phyloP scores from a whole-genome alignment of 2,329 filamentous ascomycete species.

The Ophiostoma triangulosporum region DNA sequence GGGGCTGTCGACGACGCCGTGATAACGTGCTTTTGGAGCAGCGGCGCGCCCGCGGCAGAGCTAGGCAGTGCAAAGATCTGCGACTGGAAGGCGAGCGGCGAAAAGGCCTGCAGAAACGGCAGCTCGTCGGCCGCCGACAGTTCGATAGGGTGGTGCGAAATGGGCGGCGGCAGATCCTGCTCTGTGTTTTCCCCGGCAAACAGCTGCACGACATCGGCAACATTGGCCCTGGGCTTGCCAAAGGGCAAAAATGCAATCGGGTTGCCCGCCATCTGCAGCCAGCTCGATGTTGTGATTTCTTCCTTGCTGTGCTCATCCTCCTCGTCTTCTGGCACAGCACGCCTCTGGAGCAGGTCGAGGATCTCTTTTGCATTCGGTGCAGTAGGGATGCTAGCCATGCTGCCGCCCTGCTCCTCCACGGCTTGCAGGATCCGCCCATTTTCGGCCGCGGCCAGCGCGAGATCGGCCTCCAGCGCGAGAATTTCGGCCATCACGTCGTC shows the following conservation, averaged over 20 bases:
- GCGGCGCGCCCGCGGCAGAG: constrained; percentile 17
- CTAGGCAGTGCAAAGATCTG: constrained; percentile 32
- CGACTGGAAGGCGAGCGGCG: constrained; percentile 49
- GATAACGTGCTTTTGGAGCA: constrained; percentile 40
- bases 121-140: constrained; percentile 51
- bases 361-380: constrained; percentile 21
- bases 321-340: constrained; percentile 25
- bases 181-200: constrained; percentile 15
- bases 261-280: constrained; percentile 36
- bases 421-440: constrained; percentile 36
- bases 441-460: constrained; percentile 42
- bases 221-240: constrained; percentile 21
- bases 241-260: constrained; percentile 40
- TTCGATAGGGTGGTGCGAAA: constrained; percentile 51
- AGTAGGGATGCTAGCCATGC: neutral
- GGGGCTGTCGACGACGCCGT: constrained; percentile 32
- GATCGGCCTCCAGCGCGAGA: constrained; percentile 40
- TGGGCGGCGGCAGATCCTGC: constrained; percentile 22
- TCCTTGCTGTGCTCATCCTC: constrained; percentile 20
- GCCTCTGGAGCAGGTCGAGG: constrained; percentile 27
- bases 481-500: constrained; percentile 43
- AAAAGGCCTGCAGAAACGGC: constrained; percentile 59
- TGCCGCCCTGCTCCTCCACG: neutral
- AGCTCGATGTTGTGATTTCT: constrained; percentile 21
- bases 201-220: constrained; percentile 16